phyloP scores from a whole-genome alignment of 1,284 basidiomycete species.

The Waitea zeae region DNA sequence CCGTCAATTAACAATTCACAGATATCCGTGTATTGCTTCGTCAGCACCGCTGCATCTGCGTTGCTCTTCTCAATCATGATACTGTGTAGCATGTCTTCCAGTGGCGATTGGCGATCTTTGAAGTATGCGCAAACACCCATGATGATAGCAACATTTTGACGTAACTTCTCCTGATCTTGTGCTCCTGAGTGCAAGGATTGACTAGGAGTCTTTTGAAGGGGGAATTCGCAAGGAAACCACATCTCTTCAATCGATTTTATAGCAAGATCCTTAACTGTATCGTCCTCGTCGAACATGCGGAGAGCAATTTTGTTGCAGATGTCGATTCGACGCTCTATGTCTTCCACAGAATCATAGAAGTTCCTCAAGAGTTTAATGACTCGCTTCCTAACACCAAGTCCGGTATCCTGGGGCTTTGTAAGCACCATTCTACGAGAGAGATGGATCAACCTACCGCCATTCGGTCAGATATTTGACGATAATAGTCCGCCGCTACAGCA shows the following conservation, averaged over 20 bases:
- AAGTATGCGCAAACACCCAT: conserved; percentile 74
- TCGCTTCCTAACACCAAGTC: conserved; percentile 83
- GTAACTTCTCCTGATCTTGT: conserved; percentile 27
- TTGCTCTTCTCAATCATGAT: conserved; percentile 51
- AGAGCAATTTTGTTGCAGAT: conserved; percentile 74
- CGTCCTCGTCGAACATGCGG: conserved; percentile 84
- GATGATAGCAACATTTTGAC: conserved; percentile 54
- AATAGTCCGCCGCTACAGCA: conserved; percentile 73
- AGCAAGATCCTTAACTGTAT: conserved; percentile 82
- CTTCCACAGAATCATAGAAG: conserved; percentile 54
- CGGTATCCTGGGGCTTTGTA: conserved; percentile 52
- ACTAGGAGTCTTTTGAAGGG: too few relatives aligned
- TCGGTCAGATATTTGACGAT: conserved; percentile 70
- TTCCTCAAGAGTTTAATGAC: conserved; percentile 86
- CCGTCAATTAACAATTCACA: conserved; percentile 76
- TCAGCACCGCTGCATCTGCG: conserved; percentile 29
- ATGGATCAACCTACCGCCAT: conserved; percentile 47
- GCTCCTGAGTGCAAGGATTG: conserved; percentile 15
- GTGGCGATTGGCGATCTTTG: conserved; percentile 64
- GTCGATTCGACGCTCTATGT: conserved; percentile 49
- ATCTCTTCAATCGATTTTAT: conserved; percentile 79
- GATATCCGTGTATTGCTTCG: conserved; percentile 53
- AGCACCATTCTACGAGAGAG: conserved; percentile 2
- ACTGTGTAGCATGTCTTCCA: conserved; percentile 74
- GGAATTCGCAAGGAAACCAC: too few relatives aligned